Base-by-base conservation (phyloP, 768 basidiomycete genomes). In the Boletellus emodensis region DNA sequence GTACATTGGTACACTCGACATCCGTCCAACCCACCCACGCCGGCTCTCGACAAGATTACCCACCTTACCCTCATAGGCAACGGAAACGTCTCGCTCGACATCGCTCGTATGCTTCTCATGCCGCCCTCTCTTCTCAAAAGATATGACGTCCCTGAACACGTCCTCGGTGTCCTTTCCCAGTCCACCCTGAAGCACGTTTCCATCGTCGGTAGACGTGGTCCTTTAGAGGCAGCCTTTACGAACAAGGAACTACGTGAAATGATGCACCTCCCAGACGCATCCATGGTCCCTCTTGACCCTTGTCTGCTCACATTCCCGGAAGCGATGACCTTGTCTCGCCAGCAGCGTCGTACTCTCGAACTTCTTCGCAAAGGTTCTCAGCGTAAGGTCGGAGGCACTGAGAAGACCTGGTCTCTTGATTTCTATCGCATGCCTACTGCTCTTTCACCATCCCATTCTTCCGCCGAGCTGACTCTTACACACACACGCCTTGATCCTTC, bases 1-100 rank as follows among this genome's bases (percentile, higher is more conserved):
- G 94, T 99, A 1, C 89, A 94, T 57, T 97, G 94, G 94, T 98
- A 99, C 72, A 98, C 95, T 12, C 84, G 80, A 41, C 93, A 98
- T 65, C 94, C 94, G 2, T 83, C 83, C 9, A 72, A 74, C 10
- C 75, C 79, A 0, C 63, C 76, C 0, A 75, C 86, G 1, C 84
- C 87, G 1, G 73, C 83, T 0, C 76, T 93, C 2, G 80, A 89
- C 28, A 77, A 76, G 36, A 69, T 81, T 4, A 63, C 75, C 2
- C 87, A 94, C 57, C 83, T 94, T 26, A 82, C 90, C 1, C 71
- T 99, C 47, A 85, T 98, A 39, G 95, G 96, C 0, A 90, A 93
- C 54, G 95, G 95, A 11, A 97, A 98, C 58, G 94, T 99, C 49
- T 87, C 94, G 8, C 75, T 99, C 32, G 95, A 99, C 60, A 75